Percentiles rank a stretch among this genome's conserved stretches.
Evolutionary conservation across 768 basidiomycete genomes (phyloP).

Genomic region (Trametes maxima): DNA sequence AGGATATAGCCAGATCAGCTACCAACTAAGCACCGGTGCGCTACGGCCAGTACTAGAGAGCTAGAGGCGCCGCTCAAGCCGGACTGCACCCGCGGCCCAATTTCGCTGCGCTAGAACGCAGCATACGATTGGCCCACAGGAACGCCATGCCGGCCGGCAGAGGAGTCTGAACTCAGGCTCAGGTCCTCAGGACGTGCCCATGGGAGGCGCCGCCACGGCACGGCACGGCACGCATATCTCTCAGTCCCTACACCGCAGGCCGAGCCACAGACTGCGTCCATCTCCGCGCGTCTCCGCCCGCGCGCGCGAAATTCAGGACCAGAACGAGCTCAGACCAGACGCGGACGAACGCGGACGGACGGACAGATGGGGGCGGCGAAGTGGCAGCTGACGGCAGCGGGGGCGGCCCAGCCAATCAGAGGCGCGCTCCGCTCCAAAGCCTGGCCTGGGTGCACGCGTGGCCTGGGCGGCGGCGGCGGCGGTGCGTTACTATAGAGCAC

Average conservation of each 20-base stretch:
- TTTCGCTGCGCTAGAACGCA: not conserved
- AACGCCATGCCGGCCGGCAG: not conserved
- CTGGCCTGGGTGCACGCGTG: not conserved
- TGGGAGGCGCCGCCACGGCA: not conserved
- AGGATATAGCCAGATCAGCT: no score
- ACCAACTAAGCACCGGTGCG: no score
- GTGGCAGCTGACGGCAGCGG: not conserved
- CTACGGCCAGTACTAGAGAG: not conserved
- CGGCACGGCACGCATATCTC: not conserved
- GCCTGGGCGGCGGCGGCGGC: not conserved
- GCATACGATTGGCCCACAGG: not conserved
- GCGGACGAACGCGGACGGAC: not conserved
- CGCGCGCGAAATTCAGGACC: no score
- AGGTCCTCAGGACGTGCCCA: no score
- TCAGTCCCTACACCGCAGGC: no score
- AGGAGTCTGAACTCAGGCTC: no score
- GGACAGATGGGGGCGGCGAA: not conserved
- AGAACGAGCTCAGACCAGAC: not conserved
- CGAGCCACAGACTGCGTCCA: no score
- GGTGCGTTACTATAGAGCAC: no score
- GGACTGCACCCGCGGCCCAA: not conserved
- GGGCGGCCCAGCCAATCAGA: constrained; percentile 11
- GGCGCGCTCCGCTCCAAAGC: constrained; percentile 2
- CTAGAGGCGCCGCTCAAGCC: no score
- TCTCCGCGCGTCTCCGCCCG: no score